These are phyloP conservation scores for Thinopyrum elongatum DNA, from an alignment of 176 grass and related monocot species.

Conservation along the genomic window DNA sequence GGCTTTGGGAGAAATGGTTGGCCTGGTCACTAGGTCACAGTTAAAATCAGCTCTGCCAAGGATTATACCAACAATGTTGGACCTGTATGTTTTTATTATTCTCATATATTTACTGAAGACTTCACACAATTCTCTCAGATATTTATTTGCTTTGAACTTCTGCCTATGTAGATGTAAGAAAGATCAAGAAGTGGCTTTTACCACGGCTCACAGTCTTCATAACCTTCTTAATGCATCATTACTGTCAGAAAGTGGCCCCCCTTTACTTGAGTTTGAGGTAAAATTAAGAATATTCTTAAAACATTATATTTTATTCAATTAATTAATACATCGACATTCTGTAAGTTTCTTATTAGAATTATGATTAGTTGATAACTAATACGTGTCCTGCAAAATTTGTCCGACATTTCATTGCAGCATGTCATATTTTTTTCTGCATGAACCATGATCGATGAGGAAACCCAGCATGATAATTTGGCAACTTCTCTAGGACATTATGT, in stretches of 20 bases:
- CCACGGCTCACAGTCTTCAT: slow-evolving; percentile 83
- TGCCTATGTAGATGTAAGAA: slow-evolving; percentile 74
- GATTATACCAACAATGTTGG: slow-evolving; percentile 88
- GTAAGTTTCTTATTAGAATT: background rate
- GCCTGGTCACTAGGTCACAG: slow-evolving; percentile 86
- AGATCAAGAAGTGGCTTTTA: slow-evolving; percentile 85
- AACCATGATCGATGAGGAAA: background rate
- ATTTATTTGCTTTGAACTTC: slow-evolving; percentile 40
- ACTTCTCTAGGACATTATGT: slow-evolving; percentile 10
- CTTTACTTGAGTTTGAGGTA: slow-evolving; percentile 99
- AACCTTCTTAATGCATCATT: slow-evolving; percentile 83
- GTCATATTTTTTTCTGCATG: background rate
- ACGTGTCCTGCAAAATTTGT: background rate
- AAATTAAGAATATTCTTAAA: slow-evolving; percentile 30
- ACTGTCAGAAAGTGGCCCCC: slow-evolving; percentile 83
- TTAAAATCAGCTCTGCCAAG: slow-evolving; percentile 88
- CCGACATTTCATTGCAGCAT: background rate
- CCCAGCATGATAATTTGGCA: background rate
- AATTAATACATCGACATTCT: background rate
- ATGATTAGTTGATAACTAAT: background rate
- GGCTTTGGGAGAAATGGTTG: slow-evolving; percentile 98
- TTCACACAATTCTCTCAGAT: slow-evolving; percentile 6
- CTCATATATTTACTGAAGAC: slow-evolving; percentile 38
- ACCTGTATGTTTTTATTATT: slow-evolving; percentile 68
- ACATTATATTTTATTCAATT: slow-evolving; percentile 24